These are phyloP conservation scores for Penicillium cosmopolitanum DNA, from an alignment of 495 filamentous ascomycete species.

Conservation along the genomic window DNA sequence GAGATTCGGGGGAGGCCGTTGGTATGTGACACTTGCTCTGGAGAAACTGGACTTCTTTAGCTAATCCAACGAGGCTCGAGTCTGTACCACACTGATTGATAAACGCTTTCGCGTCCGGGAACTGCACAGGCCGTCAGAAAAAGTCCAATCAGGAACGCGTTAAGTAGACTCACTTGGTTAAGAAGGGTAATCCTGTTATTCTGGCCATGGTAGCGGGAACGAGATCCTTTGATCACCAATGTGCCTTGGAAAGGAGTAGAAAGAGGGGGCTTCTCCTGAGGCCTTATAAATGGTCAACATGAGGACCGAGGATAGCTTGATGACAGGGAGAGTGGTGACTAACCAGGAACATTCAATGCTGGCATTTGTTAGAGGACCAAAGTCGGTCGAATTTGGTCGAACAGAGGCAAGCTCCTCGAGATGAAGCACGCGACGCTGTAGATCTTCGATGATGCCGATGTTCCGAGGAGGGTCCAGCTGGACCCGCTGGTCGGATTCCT, in stretches of 20 bases:
- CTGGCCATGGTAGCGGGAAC: slow-evolving; percentile 32
- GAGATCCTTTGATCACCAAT: slow-evolving; percentile 30
- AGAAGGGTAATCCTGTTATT: slow-evolving; percentile 29
- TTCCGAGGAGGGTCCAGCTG: not conserved
- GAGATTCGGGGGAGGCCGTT: slow-evolving; percentile 21
- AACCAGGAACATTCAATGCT: slow-evolving; percentile 18
- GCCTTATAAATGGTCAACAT: not conserved
- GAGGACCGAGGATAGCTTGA: not conserved
- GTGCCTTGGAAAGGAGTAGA: slow-evolving; percentile 18
- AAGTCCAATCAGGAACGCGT: not conserved
- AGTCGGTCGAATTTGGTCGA: slow-evolving; percentile 6
- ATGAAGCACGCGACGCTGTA: slow-evolving; percentile 27
- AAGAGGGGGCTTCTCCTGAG: not conserved
- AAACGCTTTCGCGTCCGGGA: slow-evolving; percentile 29
- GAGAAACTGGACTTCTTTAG: slow-evolving; percentile 35
- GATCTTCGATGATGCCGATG: slow-evolving; percentile 30
- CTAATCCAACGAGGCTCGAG: slow-evolving; percentile 22
- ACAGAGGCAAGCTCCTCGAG: slow-evolving; percentile 26
- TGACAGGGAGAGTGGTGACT: not conserved
- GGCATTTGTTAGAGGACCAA: slow-evolving; percentile 8
- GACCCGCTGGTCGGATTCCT: slow-evolving; percentile 2
- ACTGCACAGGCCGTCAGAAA: slow-evolving; percentile 14
- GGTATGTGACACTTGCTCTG: slow-evolving; percentile 22
- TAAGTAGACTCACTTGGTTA: slow-evolving; percentile 21
- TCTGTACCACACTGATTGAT: slow-evolving; percentile 27